Evolutionary conservation across 192 early-diverging fungal genomes (phyloP).

Genomic region (Spizellomyces punctatus): DNA sequence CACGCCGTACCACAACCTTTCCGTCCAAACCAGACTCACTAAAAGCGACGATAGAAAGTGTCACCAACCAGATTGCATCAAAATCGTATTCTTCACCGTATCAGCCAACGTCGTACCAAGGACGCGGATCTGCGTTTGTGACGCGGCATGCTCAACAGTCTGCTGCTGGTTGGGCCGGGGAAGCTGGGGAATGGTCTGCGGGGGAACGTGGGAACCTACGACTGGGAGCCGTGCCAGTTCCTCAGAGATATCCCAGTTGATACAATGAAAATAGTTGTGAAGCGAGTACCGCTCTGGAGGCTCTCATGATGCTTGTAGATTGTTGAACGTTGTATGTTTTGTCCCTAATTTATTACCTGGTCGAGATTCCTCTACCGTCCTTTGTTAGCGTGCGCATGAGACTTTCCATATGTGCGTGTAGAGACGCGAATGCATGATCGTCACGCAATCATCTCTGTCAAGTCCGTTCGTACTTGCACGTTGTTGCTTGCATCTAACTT

Average conservation of each 20-base stretch:
- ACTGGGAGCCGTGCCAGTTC: neutral
- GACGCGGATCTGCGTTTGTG: constrained; percentile 15
- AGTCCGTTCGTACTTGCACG: too few relatives aligned
- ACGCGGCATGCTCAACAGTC: constrained; percentile 9
- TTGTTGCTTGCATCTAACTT: too few relatives aligned
- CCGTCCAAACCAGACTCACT: neutral
- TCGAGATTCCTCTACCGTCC: too few relatives aligned
- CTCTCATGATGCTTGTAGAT: too few relatives aligned
- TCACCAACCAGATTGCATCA: neutral
- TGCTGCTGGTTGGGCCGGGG: neutral
- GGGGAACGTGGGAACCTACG: neutral
- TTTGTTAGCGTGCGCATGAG: too few relatives aligned
- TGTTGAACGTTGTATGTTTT: too few relatives aligned
- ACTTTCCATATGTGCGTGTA: too few relatives aligned
- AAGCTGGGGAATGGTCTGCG: neutral
- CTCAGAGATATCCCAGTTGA: neutral
- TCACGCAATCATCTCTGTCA: too few relatives aligned
- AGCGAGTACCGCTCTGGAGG: too few relatives aligned
- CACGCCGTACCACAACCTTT: neutral
- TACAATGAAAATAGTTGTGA: too few relatives aligned
- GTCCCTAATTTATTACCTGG: too few relatives aligned
- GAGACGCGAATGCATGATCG: too few relatives aligned
- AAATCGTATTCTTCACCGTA: neutral
- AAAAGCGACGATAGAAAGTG: neutral
- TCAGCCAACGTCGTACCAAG: neutral